Percentiles rank a stretch among this genome's conserved stretches.
phyloP scores from a whole-genome alignment of 129 eudicot genomes.

The Arctium minus region DNA sequence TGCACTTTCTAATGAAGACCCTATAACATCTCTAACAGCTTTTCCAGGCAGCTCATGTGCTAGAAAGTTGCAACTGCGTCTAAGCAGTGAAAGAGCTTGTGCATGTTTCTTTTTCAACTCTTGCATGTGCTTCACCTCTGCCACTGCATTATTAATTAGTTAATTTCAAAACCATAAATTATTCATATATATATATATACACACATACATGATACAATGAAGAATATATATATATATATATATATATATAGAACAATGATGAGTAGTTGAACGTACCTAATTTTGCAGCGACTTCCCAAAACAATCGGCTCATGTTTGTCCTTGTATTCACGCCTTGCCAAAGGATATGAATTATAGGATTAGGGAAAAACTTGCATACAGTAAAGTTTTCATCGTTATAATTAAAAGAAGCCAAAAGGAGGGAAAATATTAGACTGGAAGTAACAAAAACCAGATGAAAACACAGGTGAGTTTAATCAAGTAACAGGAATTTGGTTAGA shows the following conservation, averaged over 20 bases:
- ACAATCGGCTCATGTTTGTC: not conserved
- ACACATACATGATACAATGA: not conserved
- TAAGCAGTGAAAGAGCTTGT: conserved; percentile 14
- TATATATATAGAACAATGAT: not conserved
- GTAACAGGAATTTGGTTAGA: not conserved
- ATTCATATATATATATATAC: not conserved
- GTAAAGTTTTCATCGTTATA: not conserved
- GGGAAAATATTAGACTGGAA: not conserved
- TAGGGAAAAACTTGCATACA: not conserved
- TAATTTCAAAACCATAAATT: no score
- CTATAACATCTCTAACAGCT: not conserved
- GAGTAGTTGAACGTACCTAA: conserved; percentile 1
- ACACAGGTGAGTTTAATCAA: not conserved
- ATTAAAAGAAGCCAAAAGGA: not conserved
- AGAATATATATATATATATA: not conserved
- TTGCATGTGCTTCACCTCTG: conserved; percentile 10
- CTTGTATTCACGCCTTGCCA: not conserved
- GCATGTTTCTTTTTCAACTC: conserved; percentile 2
- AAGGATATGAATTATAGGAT: not conserved
- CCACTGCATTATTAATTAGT: not conserved
- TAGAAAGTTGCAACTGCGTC: conserved; percentile 4
- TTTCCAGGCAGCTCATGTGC: not conserved
- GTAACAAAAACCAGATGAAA: not conserved
- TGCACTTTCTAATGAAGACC: not conserved
- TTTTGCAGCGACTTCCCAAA: conserved; percentile 1